Base-by-base conservation (phyloP, 768 basidiomycete genomes). In the Pholiota microspora region DNA sequence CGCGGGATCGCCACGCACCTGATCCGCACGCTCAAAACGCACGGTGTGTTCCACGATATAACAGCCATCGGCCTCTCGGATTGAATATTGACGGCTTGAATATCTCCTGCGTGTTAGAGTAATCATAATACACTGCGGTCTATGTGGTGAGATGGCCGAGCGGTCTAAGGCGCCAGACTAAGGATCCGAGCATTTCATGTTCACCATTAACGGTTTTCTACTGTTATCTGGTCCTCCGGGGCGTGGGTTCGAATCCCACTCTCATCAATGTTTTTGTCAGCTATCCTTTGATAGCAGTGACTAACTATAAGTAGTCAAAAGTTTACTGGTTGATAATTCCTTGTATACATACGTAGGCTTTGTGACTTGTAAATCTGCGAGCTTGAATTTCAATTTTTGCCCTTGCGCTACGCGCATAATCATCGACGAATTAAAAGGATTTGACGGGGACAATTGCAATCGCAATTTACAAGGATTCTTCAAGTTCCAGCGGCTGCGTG, bases 131-230 rank as follows among this genome's bases (percentile, higher is more conserved):
- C 7, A 36, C 10, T 15, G 1, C 2, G 1, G 2, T 23, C 3
- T 18, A 42, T 8, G 2, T 21, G 68, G 69, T 64, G 81, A 85
- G 84, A 87, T 88, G 86, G 86, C 86, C 85, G 86, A 88, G 85
- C 84, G 86, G 85, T 88, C 86, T 85, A 87, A 88, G 86, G 86
- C 86, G 86, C 84, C 84, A 88, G 85, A 87, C 83, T 83, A 85
- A 83, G 84, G 84, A 77, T 53, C 64, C 67, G 68, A 62, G 57
- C 63, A 67, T 63, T 52, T 23, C 51, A 60, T 66, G 65, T 25
- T 38, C 53, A 54, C 5, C 51, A 51, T 12, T 51, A 21, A 23
- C 27, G 28, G 28, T 51, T 42, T 15, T 3, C 7, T 6, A 29
- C 36, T 13, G 51, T 51, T 31, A 69, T 71, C 69, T 69, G 68